Conservation (phyloP, 371 early-diverging fungal species). For the Rhizomucor pusillus region DNA sequence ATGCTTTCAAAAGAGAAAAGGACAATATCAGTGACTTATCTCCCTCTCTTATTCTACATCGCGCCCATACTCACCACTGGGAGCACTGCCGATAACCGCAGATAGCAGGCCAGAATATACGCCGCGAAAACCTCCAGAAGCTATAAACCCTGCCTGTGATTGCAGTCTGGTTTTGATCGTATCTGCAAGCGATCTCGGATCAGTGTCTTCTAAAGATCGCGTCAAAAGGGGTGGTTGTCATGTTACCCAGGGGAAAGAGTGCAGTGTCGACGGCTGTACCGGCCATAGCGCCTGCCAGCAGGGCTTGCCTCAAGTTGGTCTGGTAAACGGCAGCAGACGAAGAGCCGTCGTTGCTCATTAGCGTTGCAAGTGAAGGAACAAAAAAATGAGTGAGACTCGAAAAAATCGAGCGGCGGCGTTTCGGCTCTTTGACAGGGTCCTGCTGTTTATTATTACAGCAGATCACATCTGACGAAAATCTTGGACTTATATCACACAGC, state of each 20-base stretch:
- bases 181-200: conserved; percentile 57
- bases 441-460: too few species aligned
- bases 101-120: conserved; percentile 89
- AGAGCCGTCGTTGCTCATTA: conserved; percentile 11
- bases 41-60: not conserved
- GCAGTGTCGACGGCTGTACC: conserved; percentile 87
- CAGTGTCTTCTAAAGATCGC: not conserved
- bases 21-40: conserved; percentile 1
- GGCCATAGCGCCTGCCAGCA: conserved; percentile 78
- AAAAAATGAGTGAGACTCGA: too few species aligned
- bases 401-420: too few species aligned
- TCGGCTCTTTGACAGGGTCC: too few species aligned
- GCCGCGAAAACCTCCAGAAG: conserved; percentile 89
- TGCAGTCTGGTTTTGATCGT: conserved; percentile 93
- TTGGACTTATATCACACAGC: too few species aligned
- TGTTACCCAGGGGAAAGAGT: conserved; percentile 75
- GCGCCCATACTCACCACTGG: conserved; percentile 61
- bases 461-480: too few species aligned
- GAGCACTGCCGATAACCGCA: conserved; percentile 93
- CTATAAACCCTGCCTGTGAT: conserved; percentile 82
- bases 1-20: conserved; percentile 69
- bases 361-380: too few species aligned
- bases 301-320: conserved; percentile 41
- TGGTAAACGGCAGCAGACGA: too few species aligned
- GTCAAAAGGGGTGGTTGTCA: not conserved